Base-by-base conservation (phyloP, 1,139 yeast species). In the Nakaseomyces nivariensis region DNA sequence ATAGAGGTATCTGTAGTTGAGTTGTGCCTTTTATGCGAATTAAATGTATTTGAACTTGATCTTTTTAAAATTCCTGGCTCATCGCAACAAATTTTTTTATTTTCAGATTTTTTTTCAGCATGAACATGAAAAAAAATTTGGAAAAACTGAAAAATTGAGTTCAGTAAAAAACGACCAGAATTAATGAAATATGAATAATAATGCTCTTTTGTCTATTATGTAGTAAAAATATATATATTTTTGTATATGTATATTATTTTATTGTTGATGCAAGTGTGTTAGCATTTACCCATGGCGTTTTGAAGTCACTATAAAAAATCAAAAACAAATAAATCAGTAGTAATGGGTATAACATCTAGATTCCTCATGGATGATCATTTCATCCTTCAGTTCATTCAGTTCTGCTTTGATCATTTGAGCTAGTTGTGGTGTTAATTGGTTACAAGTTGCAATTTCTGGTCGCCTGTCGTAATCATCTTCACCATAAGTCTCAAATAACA, bases 361-460 rank as follows among this genome's bases (percentile, higher is more conserved):
- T 27, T 77, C 81, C 47, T 78, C 81, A 65, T 90, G 97, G 45
- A 90, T 77, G 36, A 77, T 82, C 98, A 90, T 90, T 56, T 78
- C 81, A 50, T 81, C 74, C 68, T 86, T 86, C 61, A 88, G 70
- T 51, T 75, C 75, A 67, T 92, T 90, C 64, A 92, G 73, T 67
- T 92, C 97, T 47, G 85, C 88, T 69, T 82, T 85, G 61, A 92
- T 88, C 68, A 81, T 82, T 67, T 86, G 92, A 0, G 97, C 97
- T 64, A 90, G 72, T 49, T 77, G 72, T 4, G 97, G 97, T 1
- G 96, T 90, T 67, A 90, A 73, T 63, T 85, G 89, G 67, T 90
- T 89, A 71, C 97, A 90, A 1, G 97, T 89, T 4, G 96, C 95
- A 43, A 84, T 75, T 56, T 89, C 97, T 0, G 97, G 97, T 56